These are phyloP conservation scores for Rhizopogon vesiculosus DNA, from an alignment of 768 basidiomycete species.

Conservation along the genomic window DNA sequence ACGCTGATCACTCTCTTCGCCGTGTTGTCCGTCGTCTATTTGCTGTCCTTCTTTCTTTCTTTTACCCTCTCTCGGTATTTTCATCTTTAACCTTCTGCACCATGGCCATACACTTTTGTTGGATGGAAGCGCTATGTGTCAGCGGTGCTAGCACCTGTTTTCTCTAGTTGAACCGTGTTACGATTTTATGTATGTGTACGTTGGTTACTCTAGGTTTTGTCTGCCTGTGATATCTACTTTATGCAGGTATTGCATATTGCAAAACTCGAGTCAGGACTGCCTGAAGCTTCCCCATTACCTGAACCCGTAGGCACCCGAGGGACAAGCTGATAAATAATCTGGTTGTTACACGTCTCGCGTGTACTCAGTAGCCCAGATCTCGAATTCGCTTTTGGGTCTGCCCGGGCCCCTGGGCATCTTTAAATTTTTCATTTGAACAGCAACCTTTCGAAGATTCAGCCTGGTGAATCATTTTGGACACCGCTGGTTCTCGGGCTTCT, in stretches of 20 bases:
- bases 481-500: too few species aligned
- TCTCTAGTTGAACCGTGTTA: slow-evolving; percentile 11
- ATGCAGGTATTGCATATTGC: slow-evolving; percentile 4
- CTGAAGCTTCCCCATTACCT: not conserved
- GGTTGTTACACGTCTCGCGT: too few species aligned
- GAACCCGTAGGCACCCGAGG: not conserved
- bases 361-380: not conserved
- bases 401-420: too few species aligned
- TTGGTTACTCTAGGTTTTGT: slow-evolving; percentile 17
- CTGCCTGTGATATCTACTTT: slow-evolving; percentile 1
- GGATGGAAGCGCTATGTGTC: not conserved
- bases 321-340: not conserved
- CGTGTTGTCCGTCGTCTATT: slow-evolving; percentile 12
- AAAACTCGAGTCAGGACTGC: not conserved
- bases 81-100: slow-evolving; percentile 6
- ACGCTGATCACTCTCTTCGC: slow-evolving; percentile 7
- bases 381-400: too few species aligned
- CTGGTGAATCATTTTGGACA: too few species aligned
- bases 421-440: too few species aligned
- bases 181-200: slow-evolving; percentile 10
- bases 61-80: slow-evolving; percentile 20
- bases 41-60: slow-evolving; percentile 8
- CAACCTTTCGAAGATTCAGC: too few species aligned
- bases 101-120: slow-evolving; percentile 6
- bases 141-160: slow-evolving; percentile 5